Base-by-base conservation (phyloP, 352 stramenopile species). In the Blastocystis sp. region DNA sequence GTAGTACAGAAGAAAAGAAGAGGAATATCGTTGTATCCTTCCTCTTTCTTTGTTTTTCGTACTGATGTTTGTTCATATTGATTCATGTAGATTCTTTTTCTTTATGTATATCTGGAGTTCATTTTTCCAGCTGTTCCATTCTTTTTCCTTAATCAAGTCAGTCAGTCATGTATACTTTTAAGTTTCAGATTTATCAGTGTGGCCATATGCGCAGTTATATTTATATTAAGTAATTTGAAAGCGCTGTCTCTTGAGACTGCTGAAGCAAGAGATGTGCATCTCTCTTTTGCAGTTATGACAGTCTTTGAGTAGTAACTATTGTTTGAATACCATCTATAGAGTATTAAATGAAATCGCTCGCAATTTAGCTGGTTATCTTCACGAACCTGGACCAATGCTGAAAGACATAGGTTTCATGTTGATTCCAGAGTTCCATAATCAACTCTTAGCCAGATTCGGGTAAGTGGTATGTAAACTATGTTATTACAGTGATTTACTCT, bases 71-170 rank as follows among this genome's bases (percentile, higher is more conserved):
- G 15, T n/a, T 51, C 27, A 0, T 5, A 17, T 42, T 66, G 11
- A 84, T 17, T 40, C 9, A 9, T 9, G 9, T 68, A 84, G 73
- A 54, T 84, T 84, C 53, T 84, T 84, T 27, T 84, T 84, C 51
- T 84, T 84, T 57, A 84, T 84, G 73, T 84, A 66, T 44, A 84
- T 64, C 17, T 84, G 73, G 73, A 84, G 73, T 57, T 53, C 30
- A 19, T 66, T 84, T 19, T 84, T 84, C 53, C 27, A 64, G 24
- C n/a, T 68, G 19, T 84, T 84, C 17, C 73, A 42, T n/a, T n/a
- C 48, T 7, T 68, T 84, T 44, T 54, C 73, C 11, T 24, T 84
- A 0, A 48, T 53, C 33, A 84, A 68, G 73, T 84, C 11, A 13
- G n/a, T 13, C 22, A 15, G 40, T 44, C 54, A 35, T n/a, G 6